Evolutionary conservation across 148 eudicot genomes (phyloP).

Genomic region (Rhododendron mucronatum): DNA sequence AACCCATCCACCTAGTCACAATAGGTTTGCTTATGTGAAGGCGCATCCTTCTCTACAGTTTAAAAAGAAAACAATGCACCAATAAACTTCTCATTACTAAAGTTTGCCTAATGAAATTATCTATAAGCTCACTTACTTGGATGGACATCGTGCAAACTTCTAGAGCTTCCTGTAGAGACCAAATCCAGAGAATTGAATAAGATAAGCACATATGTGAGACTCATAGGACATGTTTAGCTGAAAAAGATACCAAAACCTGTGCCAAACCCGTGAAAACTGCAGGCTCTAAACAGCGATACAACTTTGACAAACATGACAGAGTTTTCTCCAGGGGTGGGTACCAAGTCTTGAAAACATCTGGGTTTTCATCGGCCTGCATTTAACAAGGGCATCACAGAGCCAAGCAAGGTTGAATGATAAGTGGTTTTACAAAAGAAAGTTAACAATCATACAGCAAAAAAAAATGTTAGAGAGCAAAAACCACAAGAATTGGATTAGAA

Average conservation of each 20-base stretch:
- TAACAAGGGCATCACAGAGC: not conserved
- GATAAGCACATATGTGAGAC: not conserved
- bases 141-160: constrained; percentile 87
- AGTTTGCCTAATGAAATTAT: not conserved
- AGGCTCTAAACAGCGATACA: constrained; percentile 80
- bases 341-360: constrained; percentile 72
- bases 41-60: not conserved
- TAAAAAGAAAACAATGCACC: not conserved
- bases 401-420: not conserved
- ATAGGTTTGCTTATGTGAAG: not conserved
- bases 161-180: constrained; percentile 77
- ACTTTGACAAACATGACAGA: constrained; percentile 71
- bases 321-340: constrained; percentile 96
- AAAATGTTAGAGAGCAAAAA: not conserved
- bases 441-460: not conserved
- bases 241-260: constrained; percentile 49
- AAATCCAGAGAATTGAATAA: constrained; percentile 17
- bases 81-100: not conserved
- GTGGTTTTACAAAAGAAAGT: not conserved
- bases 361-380: constrained; percentile 58
- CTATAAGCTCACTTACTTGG: constrained; percentile 56
- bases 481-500: not conserved
- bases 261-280: constrained; percentile 97
- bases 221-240: not conserved
- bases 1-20: no score